Evolutionary conservation across 2,329 filamentous ascomycete genomes (phyloP).

Genomic region (Macrophomina pseudophaseolina): DNA sequence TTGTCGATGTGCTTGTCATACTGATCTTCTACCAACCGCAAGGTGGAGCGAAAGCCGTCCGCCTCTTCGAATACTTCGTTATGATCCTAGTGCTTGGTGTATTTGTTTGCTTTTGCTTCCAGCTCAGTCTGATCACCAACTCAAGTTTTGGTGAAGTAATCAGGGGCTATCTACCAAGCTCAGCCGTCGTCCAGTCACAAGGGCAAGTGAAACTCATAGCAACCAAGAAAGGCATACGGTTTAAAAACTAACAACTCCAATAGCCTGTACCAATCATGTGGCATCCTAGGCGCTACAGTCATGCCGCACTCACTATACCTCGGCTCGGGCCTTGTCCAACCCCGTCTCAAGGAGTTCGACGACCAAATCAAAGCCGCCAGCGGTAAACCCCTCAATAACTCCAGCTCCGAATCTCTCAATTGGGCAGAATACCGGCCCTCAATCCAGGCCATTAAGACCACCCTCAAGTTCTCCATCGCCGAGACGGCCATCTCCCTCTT

Average conservation of each 20-base stretch:
- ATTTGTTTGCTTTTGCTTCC: constrained; percentile 62
- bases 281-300: constrained; percentile 75
- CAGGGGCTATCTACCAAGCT: constrained; percentile 59
- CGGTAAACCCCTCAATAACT: constrained; percentile 27
- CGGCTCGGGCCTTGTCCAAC: constrained; percentile 61
- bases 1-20: constrained; percentile 61
- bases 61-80: constrained; percentile 61
- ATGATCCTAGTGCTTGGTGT: constrained; percentile 60
- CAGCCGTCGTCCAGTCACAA: constrained; percentile 56
- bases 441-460: constrained; percentile 71
- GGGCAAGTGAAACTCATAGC: constrained; percentile 44
- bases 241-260: constrained; percentile 25
- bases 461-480: constrained; percentile 73
- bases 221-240: background rate
- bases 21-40: constrained; percentile 60
- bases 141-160: constrained; percentile 59
- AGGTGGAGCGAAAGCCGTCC: constrained; percentile 56
- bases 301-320: constrained; percentile 66
- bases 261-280: constrained; percentile 67
- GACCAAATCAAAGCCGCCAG: constrained; percentile 19
- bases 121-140: constrained; percentile 58
- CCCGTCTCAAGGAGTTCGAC: constrained; percentile 50
- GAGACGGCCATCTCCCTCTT: constrained; percentile 76
- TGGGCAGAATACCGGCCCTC: constrained; percentile 71
- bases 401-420: constrained; percentile 45